Base-by-base conservation (phyloP, 208 protist genomes). In the Naegleria gruberi region DNA sequence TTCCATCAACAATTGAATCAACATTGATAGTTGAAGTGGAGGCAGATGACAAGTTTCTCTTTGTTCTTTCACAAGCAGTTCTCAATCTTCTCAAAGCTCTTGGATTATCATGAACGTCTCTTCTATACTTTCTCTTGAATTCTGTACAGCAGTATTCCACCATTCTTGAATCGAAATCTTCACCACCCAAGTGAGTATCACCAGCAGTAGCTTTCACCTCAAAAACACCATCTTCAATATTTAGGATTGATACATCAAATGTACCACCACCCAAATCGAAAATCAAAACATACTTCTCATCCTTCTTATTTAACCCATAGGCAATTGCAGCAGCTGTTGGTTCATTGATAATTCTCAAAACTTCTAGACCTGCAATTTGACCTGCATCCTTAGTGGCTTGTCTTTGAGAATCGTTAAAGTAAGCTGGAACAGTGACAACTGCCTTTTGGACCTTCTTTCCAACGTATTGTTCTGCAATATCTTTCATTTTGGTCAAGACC, bases 171-270 rank as follows among this genome's bases (percentile, higher is more conserved):
- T 99, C 98, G 89, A 99, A 97, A 93, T 99, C 99, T 94, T 99
- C 98, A 44, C 99, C 98, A 47, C 98, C 98, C 23, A 99, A 94
- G 93, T 99, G 98, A 30, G 99, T 99, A 94, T 99, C 98, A 82
- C 98, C 98, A 85, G 96, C 97, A 51, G 98, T 99, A 47, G 98
- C 96, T 87, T 98, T 96, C 44, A 99, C 98, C 93, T 97, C 96
- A 91, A 98, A 97, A 90, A 98, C 95, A 90, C 96, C 96, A 77
- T 97, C 95, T 26, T 98, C 97, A 90, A 98, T 97, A 65, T 94
- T 94, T n/a, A 98, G 94, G 87, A 98, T 91, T 37, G 96, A 98
- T 17, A 98, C 96, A 95, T 96, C 95, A 73, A 97, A 96, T 34
- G 94, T 97, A 73, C 95, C 96, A 45, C 96, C 97, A 47, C 97